Base-by-base conservation (phyloP, 805 yeast genomes). In the Wickerhamiella musiphila region DNA sequence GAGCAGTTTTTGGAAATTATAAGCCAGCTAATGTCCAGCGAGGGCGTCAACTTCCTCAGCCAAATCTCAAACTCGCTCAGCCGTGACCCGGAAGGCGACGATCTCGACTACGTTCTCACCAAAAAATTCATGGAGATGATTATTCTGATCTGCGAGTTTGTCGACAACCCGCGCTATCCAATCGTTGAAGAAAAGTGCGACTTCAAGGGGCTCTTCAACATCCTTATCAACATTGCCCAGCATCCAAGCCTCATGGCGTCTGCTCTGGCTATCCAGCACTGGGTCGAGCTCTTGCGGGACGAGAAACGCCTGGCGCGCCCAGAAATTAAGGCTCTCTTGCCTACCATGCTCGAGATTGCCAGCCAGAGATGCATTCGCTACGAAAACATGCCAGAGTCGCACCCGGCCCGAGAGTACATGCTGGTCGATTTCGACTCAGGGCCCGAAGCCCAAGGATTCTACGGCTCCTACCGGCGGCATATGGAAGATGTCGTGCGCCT, bases 51-150 rank as follows among this genome's bases (percentile, higher is more conserved):
- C 28, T 66, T 81, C 46, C 61, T 90, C 30, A 55, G 68, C 21
- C 65, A 62, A 28, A 78, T 81, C 19, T 84, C 74, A 51, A 62
- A 68, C 23, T 45, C 57, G 7, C 46, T 66, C 24, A 49, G 50
- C 16, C 63, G 78, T 32, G 69, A 70, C 40, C 50, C 73, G 3
- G 69, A 70, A 38, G 79, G 73, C 15, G 84, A 78, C 46, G 95
- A 83, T 44, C 68, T 67, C 35, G 63, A 69, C 22, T 90, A 90
- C 51, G 73, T 92, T 1, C 65, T 86, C 36, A 57, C 79, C 39
- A 90, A 90, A 51, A 86, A 86, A 55, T 66, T 86, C 11, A 94
- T 84, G 4, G 98, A 90, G 49, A 78, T 86, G 81, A 70, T 84
- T 21, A 93, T 90, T 16, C 77, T 83, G 0, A 57, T 82, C 32